phyloP scores from a whole-genome alignment of 2,329 filamentous ascomycete species.

The Ceratocystis ficicola region DNA sequence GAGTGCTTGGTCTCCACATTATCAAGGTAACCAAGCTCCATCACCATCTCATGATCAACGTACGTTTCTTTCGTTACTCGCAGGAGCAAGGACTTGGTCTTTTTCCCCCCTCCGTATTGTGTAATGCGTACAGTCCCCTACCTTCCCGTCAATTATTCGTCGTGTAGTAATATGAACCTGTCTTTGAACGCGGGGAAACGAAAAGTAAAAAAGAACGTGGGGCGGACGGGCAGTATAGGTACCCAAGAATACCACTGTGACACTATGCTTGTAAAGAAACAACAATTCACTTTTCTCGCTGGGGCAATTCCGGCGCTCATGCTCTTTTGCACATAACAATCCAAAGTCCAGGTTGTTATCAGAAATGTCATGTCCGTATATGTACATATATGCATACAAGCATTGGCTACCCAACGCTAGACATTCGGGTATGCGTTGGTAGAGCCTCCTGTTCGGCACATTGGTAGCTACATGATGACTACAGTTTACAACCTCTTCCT shows the following conservation, averaged over 20 bases:
- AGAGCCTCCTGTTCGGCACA: no score
- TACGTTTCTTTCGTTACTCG: slow-evolving; percentile 15
- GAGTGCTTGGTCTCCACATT: background rate
- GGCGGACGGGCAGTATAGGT: background rate
- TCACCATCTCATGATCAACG: slow-evolving; percentile 17
- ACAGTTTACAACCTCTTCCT: background rate
- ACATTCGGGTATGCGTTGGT: background rate
- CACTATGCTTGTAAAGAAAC: background rate
- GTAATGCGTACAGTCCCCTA: background rate
- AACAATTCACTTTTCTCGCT: no score
- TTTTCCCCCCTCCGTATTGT: background rate
- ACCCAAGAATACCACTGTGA: background rate
- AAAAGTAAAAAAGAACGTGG: background rate
- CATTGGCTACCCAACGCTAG: no score
- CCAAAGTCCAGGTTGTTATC: background rate
- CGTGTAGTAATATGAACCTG: background rate
- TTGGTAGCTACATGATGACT: background rate
- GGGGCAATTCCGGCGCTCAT: no score
- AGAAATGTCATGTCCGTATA: background rate
- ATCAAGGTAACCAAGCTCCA: background rate
- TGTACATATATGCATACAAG: background rate
- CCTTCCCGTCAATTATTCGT: background rate
- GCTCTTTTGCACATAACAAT: no score
- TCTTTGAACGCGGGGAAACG: background rate
- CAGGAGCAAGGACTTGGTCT: background rate